Conservation (phyloP, 768 basidiomycete genomes). For the Dacryopinax primogenitus region DNA sequence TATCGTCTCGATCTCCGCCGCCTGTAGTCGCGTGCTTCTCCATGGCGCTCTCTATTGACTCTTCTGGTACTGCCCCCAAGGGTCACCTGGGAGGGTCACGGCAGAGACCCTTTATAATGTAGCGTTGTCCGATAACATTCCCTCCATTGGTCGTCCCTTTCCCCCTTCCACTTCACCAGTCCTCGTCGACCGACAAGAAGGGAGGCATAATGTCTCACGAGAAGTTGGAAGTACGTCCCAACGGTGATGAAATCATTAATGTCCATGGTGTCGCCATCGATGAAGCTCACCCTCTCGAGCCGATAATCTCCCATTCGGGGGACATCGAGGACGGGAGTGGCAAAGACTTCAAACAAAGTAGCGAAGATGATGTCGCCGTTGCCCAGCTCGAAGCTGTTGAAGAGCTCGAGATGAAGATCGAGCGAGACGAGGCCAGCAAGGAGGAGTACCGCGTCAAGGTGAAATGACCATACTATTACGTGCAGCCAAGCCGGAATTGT, state of each 20-base stretch:
- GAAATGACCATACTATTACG: background rate
- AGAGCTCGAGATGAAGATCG: conserved; percentile 3
- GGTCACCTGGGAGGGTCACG: background rate
- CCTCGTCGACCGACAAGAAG: background rate
- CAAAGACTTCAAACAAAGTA: background rate
- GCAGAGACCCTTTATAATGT: background rate
- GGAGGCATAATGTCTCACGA: background rate
- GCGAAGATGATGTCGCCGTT: conserved; percentile 2
- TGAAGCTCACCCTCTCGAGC: background rate
- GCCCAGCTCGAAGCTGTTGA: conserved; percentile 4
- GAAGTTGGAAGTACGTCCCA: background rate
- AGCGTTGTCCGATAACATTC: background rate
- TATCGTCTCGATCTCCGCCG: background rate
- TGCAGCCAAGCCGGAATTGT: background rate
- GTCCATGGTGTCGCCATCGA: background rate
- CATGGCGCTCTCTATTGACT: background rate
- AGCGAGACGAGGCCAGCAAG: conserved; percentile 11
- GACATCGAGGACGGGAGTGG: background rate
- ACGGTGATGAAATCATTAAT: background rate
- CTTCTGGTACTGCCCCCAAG: background rate
- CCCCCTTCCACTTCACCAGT: background rate
- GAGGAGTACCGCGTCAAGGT: conserved; percentile 28
- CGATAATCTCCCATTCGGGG: background rate
- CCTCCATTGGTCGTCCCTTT: background rate
- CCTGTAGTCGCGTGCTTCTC: background rate